phyloP scores from a whole-genome alignment of 225 moss, liverwort and hornwort species.

The Straminergon stramineum region DNA sequence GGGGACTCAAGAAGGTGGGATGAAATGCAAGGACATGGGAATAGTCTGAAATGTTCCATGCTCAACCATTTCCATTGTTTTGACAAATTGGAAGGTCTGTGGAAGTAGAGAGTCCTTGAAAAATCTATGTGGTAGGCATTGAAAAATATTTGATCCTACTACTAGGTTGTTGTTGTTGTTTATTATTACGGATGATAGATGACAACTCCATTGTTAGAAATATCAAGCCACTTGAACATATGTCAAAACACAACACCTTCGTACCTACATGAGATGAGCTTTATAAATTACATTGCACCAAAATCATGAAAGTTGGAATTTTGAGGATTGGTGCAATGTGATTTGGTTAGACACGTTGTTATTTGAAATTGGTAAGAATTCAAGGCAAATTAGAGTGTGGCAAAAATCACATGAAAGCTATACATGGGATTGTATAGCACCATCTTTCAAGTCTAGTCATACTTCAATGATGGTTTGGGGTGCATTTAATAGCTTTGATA shows the following conservation, averaged over 20 bases:
- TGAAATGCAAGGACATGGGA: not conserved
- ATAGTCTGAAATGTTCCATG: not conserved
- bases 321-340: not conserved
- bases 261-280: too few relatives aligned
- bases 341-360: not conserved
- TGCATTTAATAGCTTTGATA: too few relatives aligned
- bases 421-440: not conserved
- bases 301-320: not conserved
- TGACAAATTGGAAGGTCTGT: not conserved
- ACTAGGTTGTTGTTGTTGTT: not conserved
- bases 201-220: too few relatives aligned
- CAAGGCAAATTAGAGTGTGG: too few relatives aligned
- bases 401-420: too few relatives aligned
- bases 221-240: too few relatives aligned
- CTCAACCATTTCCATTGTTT: rapidly evolving
- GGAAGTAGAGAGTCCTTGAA: not conserved
- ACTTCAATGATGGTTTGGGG: not conserved
- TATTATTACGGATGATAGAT: too few relatives aligned
- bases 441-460: not conserved
- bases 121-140: not conserved
- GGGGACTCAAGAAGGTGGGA: rapidly evolving
- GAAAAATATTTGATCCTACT: not conserved
- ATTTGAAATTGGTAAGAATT: too few relatives aligned
- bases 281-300: too few relatives aligned
- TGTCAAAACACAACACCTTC: not conserved